Evolutionary conservation across 2,329 filamentous ascomycete genomes (phyloP).

Genomic region (Sarocladium oryzae): DNA sequence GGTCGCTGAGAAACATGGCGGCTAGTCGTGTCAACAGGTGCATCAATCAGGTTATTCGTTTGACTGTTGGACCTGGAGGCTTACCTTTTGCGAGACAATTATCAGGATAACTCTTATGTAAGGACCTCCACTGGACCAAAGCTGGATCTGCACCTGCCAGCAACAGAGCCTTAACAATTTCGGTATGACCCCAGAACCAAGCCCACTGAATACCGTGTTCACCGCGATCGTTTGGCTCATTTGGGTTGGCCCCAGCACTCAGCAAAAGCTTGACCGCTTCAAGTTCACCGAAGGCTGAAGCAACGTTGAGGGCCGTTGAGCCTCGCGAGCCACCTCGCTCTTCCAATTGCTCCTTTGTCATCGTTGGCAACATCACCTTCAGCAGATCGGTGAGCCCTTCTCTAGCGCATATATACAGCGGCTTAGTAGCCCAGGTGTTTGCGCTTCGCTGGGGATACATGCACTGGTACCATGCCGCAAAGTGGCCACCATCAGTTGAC

Average conservation of each 20-base stretch:
- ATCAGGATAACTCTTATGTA: too few species aligned
- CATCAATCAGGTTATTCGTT: too few species aligned
- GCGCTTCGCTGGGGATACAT: conserved; percentile 1
- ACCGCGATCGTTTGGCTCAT: conserved; percentile 5
- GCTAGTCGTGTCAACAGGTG: too few species aligned
- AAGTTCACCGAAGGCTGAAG: conserved; percentile 9
- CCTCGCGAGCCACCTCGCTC: conserved; percentile 7
- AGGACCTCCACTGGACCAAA: background rate
- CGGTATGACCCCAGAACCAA: conserved; percentile 6
- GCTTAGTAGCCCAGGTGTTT: conserved; percentile 2
- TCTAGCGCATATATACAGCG: conserved; percentile 10
- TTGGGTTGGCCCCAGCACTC: conserved; percentile 8
- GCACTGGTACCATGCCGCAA: conserved; percentile 12
- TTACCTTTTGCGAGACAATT: too few species aligned
- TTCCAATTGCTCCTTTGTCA: conserved; percentile 4
- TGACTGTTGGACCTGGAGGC: too few species aligned
- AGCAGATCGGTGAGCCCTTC: conserved; percentile 8
- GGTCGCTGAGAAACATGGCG: too few species aligned
- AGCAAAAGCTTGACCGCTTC: conserved; percentile 9
- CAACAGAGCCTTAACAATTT: conserved; percentile 6
- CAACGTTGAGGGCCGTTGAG: conserved; percentile 11
- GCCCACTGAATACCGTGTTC: conserved; percentile 11
- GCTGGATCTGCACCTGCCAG: conserved; percentile 5
- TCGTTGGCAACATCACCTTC: background rate
- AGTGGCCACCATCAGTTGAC: background rate